Conservation (phyloP, 805 yeast genomes). For the Candida sakaeoensis region DNA sequence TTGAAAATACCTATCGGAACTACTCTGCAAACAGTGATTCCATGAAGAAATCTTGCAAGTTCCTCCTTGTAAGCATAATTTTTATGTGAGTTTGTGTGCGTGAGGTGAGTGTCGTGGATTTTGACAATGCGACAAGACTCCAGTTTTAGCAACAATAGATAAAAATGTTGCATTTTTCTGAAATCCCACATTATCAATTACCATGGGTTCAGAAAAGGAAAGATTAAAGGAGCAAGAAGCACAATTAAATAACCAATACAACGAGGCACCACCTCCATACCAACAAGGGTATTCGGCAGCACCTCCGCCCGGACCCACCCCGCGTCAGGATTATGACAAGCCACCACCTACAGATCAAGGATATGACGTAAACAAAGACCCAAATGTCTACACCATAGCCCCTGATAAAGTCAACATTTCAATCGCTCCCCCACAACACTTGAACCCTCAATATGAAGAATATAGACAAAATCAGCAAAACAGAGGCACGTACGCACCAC, state of each 20-base stretch:
- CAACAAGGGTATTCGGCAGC: slow-evolving; percentile 7
- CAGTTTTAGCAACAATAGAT: too few species aligned
- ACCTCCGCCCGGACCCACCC: slow-evolving; percentile 5
- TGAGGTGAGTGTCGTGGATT: neutral
- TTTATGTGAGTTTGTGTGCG: too few species aligned
- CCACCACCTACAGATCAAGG: slow-evolving; percentile 6
- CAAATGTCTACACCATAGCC: slow-evolving; percentile 26
- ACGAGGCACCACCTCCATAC: slow-evolving; percentile 12
- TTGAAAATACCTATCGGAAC: too few species aligned
- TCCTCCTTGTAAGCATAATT: too few species aligned
- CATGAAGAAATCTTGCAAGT: too few species aligned
- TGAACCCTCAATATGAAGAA: slow-evolving; percentile 36
- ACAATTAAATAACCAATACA: slow-evolving; percentile 3
- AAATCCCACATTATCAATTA: too few species aligned
- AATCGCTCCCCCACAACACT: slow-evolving; percentile 31
- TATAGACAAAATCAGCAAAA: slow-evolving; percentile 27
- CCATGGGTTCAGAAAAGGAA: slow-evolving; percentile 9
- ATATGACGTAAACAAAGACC: slow-evolving; percentile 21
- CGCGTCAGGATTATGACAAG: slow-evolving; percentile 4
- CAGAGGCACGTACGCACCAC: slow-evolving; percentile 31
- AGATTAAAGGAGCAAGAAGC: slow-evolving; percentile 9
- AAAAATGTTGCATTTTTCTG: too few species aligned
- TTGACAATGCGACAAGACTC: too few species aligned
- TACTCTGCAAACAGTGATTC: too few species aligned
- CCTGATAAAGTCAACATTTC: slow-evolving; percentile 35